A percentile compares a stretch with the other conserved stretches of the same genome.
Evolutionary conservation across 768 basidiomycete genomes (phyloP).

Genomic region (Trametes sanguinea): DNA sequence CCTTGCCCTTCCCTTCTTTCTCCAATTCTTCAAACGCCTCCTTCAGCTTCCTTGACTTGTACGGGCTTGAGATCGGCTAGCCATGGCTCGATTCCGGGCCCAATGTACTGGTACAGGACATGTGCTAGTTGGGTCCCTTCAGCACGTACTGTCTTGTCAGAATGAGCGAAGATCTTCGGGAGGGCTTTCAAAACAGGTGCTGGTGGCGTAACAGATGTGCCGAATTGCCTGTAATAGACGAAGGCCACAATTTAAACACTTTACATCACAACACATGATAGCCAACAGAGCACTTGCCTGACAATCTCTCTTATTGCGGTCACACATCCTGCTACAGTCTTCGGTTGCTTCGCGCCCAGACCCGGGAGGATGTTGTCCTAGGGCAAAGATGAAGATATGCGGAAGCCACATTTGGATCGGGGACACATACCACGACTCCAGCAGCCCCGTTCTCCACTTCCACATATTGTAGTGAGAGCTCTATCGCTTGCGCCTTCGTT

Average conservation of each 20-base stretch:
- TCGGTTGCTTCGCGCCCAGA: conserved; percentile 90
- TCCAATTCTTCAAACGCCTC: conserved; percentile 87
- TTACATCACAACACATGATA: too few species aligned
- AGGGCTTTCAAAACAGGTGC: conserved; percentile 82
- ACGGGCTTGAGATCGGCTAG: conserved; percentile 93
- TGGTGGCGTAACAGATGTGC: conserved; percentile 69
- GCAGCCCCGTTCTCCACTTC: conserved; percentile 91
- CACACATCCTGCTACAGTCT: conserved; percentile 82
- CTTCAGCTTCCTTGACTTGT: conserved; percentile 94
- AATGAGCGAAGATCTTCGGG: conserved; percentile 93
- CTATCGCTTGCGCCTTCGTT: conserved; percentile 85
- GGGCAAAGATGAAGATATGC: neutral
- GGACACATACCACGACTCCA: conserved; percentile 81
- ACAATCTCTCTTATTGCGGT: conserved; percentile 80
- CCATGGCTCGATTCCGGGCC: conserved; percentile 75
- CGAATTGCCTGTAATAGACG: conserved; percentile 62
- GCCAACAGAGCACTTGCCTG: conserved; percentile 52
- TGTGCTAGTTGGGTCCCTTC: conserved; percentile 83
- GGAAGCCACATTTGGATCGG: conserved; percentile 11
- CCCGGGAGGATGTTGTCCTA: conserved; percentile 76
- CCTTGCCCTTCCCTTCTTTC: conserved; percentile 82
- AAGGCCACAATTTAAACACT: neutral
- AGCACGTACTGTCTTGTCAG: conserved; percentile 92
- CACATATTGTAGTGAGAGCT: conserved; percentile 85
- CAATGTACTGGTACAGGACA: conserved; percentile 84